These are phyloP conservation scores for Juncus effusus DNA, from an alignment of 176 grass and related monocot genomes.

Conservation along the genomic window DNA sequence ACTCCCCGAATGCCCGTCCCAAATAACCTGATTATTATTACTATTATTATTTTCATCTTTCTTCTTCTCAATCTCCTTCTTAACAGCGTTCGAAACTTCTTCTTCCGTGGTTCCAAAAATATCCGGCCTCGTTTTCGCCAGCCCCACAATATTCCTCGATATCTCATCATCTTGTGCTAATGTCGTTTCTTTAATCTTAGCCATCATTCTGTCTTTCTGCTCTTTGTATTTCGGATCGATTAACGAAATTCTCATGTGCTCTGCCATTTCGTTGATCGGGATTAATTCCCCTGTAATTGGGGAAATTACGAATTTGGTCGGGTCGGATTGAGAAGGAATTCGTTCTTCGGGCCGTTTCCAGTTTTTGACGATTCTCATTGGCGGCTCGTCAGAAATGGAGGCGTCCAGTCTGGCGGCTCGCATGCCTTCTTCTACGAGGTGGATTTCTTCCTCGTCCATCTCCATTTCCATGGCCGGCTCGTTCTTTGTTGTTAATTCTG, in stretches of 20 bases:
- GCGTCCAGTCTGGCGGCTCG: slow-evolving; percentile 54
- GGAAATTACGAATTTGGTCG: slow-evolving; percentile 87
- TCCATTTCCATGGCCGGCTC: slow-evolving; percentile 83
- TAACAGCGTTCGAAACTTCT: slow-evolving; percentile 91
- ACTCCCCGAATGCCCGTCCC: slow-evolving; percentile 96
- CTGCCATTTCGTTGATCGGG: slow-evolving; percentile 95
- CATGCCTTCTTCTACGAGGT: slow-evolving; percentile 95
- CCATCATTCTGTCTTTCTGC: slow-evolving; percentile 97
- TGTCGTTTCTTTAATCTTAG: slow-evolving; percentile 93
- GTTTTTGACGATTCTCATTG: slow-evolving; percentile 98
- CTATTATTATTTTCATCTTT: too few relatives aligned
- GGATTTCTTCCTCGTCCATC: slow-evolving; percentile 93
- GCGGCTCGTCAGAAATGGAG: slow-evolving; percentile 51
- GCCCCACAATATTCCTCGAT: slow-evolving; percentile 91
- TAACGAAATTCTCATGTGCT: slow-evolving; percentile 98
- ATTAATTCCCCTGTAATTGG: slow-evolving; percentile 93
- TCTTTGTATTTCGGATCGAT: slow-evolving; percentile 99
- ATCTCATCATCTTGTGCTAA: slow-evolving; percentile 92
- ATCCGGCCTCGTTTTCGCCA: slow-evolving; percentile 86
- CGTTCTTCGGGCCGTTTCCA: slow-evolving; percentile 92
- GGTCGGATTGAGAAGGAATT: slow-evolving; percentile 56
- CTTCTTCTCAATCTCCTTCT: slow-evolving; percentile 38
- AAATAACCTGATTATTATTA: slow-evolving; percentile 53
- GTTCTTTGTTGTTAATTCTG: slow-evolving; percentile 27
- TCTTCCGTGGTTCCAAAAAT: slow-evolving; percentile 98